These are phyloP conservation scores for Saccharata proteae DNA, from an alignment of 2,329 filamentous ascomycete species.

Conservation along the genomic window DNA sequence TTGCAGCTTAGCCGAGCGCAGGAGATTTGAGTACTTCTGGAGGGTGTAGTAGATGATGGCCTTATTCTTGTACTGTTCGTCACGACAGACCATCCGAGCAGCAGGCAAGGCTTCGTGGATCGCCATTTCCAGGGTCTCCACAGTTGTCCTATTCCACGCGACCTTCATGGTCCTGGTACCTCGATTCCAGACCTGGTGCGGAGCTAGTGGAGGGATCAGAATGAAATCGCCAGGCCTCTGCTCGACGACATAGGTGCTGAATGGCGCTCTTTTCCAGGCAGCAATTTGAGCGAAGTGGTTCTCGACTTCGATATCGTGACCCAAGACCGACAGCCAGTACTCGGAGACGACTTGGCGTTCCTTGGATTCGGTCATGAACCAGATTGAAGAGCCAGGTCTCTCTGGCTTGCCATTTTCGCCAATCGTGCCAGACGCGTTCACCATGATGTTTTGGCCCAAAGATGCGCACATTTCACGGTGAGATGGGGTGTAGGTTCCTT, in stretches of 20 bases:
- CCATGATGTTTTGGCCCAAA: conserved; percentile 96
- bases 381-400: conserved; percentile 78
- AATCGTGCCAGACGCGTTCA: conserved; percentile 62
- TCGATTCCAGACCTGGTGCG: conserved; percentile 97
- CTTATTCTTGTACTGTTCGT: conserved; percentile 99
- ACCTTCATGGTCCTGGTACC: conserved; percentile 95
- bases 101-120: conserved; percentile 78
- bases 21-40: conserved; percentile 56
- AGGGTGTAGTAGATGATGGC: conserved; percentile 85
- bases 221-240: conserved; percentile 88
- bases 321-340: conserved; percentile 84
- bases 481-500: conserved; percentile 90
- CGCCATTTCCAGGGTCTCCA: conserved; percentile 79
- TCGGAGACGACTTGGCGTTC: conserved; percentile 84
- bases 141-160: conserved; percentile 92
- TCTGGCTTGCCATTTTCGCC: conserved; percentile 56
- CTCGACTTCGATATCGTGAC: conserved; percentile 94
- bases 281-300: conserved; percentile 93
- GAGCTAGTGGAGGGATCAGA: conserved; percentile 79
- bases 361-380: conserved; percentile 98
- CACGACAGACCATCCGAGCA: conserved; percentile 80
- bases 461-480: conserved; percentile 98
- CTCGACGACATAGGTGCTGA: conserved; percentile 85
- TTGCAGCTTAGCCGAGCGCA: conserved; percentile 46
- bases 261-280: conserved; percentile 89